Evolutionary conservation across 2,329 filamentous ascomycete genomes (phyloP), one percentile per base, ranked within the genome.

Genomic region (Chaetomium olivaceum): DNA sequence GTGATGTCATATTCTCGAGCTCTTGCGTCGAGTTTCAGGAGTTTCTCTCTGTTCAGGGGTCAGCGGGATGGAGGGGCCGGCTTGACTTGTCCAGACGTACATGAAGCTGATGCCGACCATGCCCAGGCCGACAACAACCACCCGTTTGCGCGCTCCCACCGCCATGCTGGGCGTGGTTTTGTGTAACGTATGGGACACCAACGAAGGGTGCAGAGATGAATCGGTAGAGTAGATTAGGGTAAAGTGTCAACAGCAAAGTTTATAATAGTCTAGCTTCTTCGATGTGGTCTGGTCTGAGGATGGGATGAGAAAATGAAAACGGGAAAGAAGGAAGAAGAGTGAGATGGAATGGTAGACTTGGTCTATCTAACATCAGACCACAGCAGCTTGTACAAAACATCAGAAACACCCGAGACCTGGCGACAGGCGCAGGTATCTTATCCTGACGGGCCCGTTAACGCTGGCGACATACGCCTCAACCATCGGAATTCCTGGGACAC

Each of bases 61-160:
- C 23, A 67, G 62, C 9, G 2, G 19, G 43, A 21, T 9, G 21
- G 11, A 4, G 25, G 12, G 8, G 27, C 4, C 21, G 31, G 31
- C 33, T 43, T 16, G 21, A 19, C 61, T 16, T 19, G 14, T 1
- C 7, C 4, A 1, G 11, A 82, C 89, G 83, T 79, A 94, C 91
- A 96, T 92, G 76, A 96, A 94, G 51, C 91, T 89, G 71, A 95
- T 90, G 48, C 90, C 92, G 54, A 97, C 93, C 93, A 97, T 97
- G 2, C 93, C 93, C 78, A 97, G 78, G 11, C 93, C 93, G 48
- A 96, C 91, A 46, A 96, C 88, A 2, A 96, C 92, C 43, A 96
- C 79, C 74, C 84, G 88, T 76, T 91, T 92, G 68, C 86, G 80
- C 67, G 79, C 67, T n/a, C 54, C 60, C 29, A 62, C 68, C 31